Evolutionary conservation across 2,329 filamentous ascomycete species (phyloP).

Genomic region (Fusarium stilboides): DNA sequence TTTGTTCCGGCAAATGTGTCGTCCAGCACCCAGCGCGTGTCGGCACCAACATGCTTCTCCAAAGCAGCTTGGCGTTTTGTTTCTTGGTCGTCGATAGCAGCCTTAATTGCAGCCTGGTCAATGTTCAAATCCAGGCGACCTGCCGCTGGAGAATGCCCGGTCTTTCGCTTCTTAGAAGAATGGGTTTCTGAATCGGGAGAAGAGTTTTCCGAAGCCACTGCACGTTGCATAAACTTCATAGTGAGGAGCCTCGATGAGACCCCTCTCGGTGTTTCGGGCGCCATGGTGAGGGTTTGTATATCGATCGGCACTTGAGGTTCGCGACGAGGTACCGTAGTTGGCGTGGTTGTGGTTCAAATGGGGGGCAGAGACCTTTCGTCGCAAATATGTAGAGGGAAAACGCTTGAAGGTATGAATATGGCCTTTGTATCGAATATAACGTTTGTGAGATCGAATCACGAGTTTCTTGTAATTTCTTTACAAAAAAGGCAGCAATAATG

Average conservation of each 20-base stretch:
- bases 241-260: conserved; percentile 92
- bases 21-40: conserved; percentile 83
- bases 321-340: conserved; percentile 15
- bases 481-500: neutral
- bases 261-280: conserved; percentile 70
- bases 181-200: conserved; percentile 66
- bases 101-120: conserved; percentile 73
- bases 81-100: conserved; percentile 77
- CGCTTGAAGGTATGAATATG: neutral
- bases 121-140: conserved; percentile 57
- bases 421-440: neutral
- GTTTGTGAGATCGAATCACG: neutral
- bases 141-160: conserved; percentile 57
- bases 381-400: conserved; percentile 12
- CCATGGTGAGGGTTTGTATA: conserved; percentile 53
- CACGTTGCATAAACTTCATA: conserved; percentile 99
- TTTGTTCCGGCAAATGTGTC: conserved; percentile 54
- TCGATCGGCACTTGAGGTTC: neutral
- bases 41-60: conserved; percentile 74
- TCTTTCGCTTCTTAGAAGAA: conserved; percentile 75
- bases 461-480: neutral
- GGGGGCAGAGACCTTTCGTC: neutral
- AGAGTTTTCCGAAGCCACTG: conserved; percentile 72
- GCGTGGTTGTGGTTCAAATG: conserved; percentile 5
- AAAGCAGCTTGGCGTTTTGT: conserved; percentile 73